Base-by-base conservation (phyloP, 495 filamentous ascomycete genomes). In the Aspergillus panamensis region DNA sequence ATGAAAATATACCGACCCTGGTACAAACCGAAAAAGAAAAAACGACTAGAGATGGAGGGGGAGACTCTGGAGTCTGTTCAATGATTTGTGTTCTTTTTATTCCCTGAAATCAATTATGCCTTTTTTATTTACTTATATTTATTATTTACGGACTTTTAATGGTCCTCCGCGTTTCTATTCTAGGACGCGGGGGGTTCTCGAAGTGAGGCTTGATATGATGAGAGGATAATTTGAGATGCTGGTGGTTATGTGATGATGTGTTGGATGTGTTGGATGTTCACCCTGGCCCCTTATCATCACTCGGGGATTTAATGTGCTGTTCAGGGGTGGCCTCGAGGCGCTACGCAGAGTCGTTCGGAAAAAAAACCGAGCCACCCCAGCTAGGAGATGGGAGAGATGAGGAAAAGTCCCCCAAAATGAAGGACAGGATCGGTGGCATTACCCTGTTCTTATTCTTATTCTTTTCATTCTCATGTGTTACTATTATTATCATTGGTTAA, bases 51-150 rank as follows among this genome's bases (percentile, higher is more conserved):
- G 16, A 37, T 40, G 37, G 25, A 25, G 25, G 25, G 25, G 17
- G 14, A 25, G 37, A 21, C 42, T 57, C 47, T 25, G n/a, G n/a
- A n/a, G n/a, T n/a, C n/a, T 35, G 37, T 57, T 50, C 29, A 31
- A 50, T 57, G 20, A 50, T 51, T 45, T 51, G 55, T 57, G 55
- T 51, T 57, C 14, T 45, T 20, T 45, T 45, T 58, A 58, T 51
- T 52, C 50, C 16, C 37, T 45, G 12, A 30, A 58, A 58, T 58
- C 43, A 17, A 58, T 51, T 56, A 6, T 31, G 14, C 43, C 17
- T 42, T 48, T 14, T 45, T 31, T 17, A n/a, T 21, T 47, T 25
- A 25, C 25, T 8, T 47, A 42, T 55, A 16, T 47, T 32, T 29
- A 19, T 45, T 47, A 21, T 49, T 29, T 6, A 13, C n/a, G 12